A percentile compares a stretch with the other conserved stretches of the same genome.
Conservation (phyloP, 192 early-diverging fungal species). For the Podila clonocystis region DNA sequence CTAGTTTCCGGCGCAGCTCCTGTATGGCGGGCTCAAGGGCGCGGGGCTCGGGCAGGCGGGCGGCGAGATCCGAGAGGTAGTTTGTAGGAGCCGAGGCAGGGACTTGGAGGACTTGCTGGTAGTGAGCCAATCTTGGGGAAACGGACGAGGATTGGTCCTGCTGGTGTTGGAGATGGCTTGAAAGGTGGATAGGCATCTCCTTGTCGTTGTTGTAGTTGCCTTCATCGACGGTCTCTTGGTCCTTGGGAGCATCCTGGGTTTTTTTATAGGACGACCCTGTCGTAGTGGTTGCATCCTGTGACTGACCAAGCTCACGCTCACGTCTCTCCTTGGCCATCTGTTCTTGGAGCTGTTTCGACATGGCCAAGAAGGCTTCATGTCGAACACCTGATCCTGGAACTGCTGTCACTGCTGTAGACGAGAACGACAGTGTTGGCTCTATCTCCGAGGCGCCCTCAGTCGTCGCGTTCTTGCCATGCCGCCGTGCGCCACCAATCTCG, state of each 20-base stretch:
- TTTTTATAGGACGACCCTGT: neutral
- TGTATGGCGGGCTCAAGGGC: conserved; percentile 32
- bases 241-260: neutral
- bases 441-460: too few relatives aligned
- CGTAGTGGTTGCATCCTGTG: neutral
- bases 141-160: neutral
- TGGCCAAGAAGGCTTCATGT: conserved; percentile 30
- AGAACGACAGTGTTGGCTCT: conserved; percentile 23
- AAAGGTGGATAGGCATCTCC: neutral
- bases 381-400: conserved; percentile 20
- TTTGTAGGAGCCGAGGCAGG: conserved; percentile 22
- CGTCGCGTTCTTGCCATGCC: neutral
- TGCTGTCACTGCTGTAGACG: conserved; percentile 5
- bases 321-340: conserved; percentile 29
- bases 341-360: conserved; percentile 48
- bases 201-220: neutral
- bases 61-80: conserved; percentile 22
- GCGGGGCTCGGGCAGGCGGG: conserved; percentile 29
- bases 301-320: neutral
- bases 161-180: neutral
- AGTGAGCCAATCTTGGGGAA: conserved; percentile 7
- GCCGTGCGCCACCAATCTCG: conserved; percentile 16
- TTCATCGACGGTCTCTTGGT: neutral
- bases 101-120: conserved; percentile 28
- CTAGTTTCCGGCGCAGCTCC: conserved; percentile 51